A percentile compares a stretch with the other conserved stretches of the same genome.
Conservation (phyloP, 2,329 filamentous ascomycete genomes). For the Setomelanomma holmii region DNA sequence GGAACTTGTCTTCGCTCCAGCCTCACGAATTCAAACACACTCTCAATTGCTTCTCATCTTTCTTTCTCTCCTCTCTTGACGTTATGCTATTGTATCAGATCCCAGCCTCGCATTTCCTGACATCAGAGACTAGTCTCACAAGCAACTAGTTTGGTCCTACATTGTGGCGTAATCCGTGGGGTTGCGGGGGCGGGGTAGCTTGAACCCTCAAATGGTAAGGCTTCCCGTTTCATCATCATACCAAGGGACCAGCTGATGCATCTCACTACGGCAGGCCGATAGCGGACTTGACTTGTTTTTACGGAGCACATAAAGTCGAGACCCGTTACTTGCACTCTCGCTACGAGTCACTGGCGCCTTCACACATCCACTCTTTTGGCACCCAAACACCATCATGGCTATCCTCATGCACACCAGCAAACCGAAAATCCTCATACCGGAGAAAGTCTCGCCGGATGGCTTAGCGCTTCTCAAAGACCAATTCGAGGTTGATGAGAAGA, state of each 20-base stretch:
- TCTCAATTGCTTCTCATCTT: background rate
- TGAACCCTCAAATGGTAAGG: constrained; percentile 23
- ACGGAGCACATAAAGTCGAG: constrained; percentile 14
- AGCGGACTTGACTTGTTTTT: constrained; percentile 29
- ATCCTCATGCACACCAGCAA: constrained; percentile 37
- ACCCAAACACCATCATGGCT: constrained; percentile 33
- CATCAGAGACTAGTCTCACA: background rate
- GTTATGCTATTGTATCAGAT: background rate
- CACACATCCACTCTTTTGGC: background rate
- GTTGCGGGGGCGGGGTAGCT: constrained; percentile 45
- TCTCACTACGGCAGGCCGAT: constrained; percentile 26
- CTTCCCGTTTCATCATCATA: constrained; percentile 8
- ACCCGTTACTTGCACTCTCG: background rate
- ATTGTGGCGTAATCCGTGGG: constrained; percentile 35
- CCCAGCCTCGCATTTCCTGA: background rate
- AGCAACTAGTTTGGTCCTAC: background rate
- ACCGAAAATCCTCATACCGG: constrained; percentile 73
- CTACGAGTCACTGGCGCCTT: background rate
- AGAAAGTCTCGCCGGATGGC: constrained; percentile 82
- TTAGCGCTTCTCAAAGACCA: constrained; percentile 70
- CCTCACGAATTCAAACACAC: background rate
- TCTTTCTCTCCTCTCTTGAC: background rate
- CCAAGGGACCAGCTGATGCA: constrained; percentile 35
- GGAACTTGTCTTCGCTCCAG: too few relatives aligned
- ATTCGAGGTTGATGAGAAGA: constrained; percentile 74